Evolutionary conservation across 208 protist species (phyloP).

Genomic region (Leishmania tropica): DNA sequence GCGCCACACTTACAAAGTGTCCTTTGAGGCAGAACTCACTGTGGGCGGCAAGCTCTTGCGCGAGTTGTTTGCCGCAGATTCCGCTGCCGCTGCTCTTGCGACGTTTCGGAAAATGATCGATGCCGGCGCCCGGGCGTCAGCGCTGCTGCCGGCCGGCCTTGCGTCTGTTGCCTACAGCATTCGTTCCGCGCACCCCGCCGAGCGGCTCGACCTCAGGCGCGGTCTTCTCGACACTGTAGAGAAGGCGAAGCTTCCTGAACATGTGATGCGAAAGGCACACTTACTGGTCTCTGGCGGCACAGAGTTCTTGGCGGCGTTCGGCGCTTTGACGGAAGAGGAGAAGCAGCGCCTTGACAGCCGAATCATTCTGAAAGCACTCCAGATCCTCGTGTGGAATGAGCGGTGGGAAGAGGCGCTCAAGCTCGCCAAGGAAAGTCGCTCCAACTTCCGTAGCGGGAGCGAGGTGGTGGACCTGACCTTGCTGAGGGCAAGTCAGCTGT

Average conservation of each 20-base stretch:
- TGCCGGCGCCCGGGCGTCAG: constrained; percentile 9
- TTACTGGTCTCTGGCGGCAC: constrained; percentile 29
- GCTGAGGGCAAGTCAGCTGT: constrained; percentile 23
- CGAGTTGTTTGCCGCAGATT: constrained; percentile 31
- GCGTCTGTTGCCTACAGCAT: constrained; percentile 27
- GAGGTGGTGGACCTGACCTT: constrained; percentile 52
- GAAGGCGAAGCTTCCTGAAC: constrained; percentile 30
- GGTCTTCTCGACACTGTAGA: constrained; percentile 25
- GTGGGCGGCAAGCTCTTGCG: constrained; percentile 26
- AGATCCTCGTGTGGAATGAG: constrained; percentile 31
- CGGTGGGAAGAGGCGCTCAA: constrained; percentile 72
- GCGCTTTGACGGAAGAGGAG: constrained; percentile 26
- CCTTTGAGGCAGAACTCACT: constrained; percentile 18
- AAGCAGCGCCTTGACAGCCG: constrained; percentile 25
- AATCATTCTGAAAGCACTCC: constrained; percentile 38
- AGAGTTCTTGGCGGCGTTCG: constrained; percentile 30
- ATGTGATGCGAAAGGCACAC: constrained; percentile 30
- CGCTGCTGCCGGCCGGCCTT: constrained; percentile 29
- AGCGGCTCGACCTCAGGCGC: constrained; percentile 15
- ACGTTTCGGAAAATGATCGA: constrained; percentile 35
- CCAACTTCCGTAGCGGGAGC: constrained; percentile 45
- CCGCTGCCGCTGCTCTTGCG: constrained; percentile 9
- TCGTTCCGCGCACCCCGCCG: background rate
- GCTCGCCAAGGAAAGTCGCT: constrained; percentile 44
- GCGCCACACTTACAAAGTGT: constrained; percentile 4